phyloP scores from a whole-genome alignment of 1,139 yeast genomes.

The Wickerhamomyces sp. region DNA sequence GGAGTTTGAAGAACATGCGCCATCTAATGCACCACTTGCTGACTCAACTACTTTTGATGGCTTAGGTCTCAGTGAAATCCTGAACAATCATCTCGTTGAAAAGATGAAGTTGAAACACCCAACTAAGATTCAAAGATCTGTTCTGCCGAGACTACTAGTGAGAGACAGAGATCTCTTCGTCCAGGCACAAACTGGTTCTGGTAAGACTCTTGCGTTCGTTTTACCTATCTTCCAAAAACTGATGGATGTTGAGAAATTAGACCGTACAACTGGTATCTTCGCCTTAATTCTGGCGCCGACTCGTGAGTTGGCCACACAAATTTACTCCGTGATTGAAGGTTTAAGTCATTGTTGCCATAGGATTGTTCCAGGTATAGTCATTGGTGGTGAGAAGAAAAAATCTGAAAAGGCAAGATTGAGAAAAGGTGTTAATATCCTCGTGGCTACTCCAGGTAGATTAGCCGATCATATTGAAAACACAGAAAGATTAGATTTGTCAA shows the following conservation, averaged over 20 bases:
- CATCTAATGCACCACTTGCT: conserved; percentile 82
- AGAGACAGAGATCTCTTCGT: conserved; percentile 68
- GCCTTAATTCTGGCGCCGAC: conserved; percentile 90
- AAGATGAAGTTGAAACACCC: conserved; percentile 64
- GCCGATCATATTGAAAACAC: conserved; percentile 94
- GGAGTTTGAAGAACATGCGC: conserved; percentile 34
- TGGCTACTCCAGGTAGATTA: conserved; percentile 97
- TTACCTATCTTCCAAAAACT: conserved; percentile 76
- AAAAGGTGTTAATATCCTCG: conserved; percentile 89
- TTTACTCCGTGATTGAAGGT: conserved; percentile 71
- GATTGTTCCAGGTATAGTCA: conserved; percentile 87
- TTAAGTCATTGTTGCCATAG: conserved; percentile 70
- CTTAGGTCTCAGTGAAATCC: conserved; percentile 55
- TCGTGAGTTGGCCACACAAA: conserved; percentile 91
- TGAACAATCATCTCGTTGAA: conserved; percentile 52
- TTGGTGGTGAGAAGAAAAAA: conserved; percentile 97
- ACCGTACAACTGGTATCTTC: conserved; percentile 78
- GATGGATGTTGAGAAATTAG: conserved; percentile 44
- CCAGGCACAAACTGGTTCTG: conserved; percentile 95
- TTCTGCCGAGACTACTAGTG: conserved; percentile 61
- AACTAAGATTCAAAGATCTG: conserved; percentile 79
- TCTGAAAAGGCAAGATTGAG: conserved; percentile 92
- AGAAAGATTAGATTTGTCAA: conserved; percentile 59
- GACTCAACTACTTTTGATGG: conserved; percentile 69
- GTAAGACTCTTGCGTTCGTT: conserved; percentile 82